phyloP scores from a whole-genome alignment of 2,329 filamentous ascomycete genomes.

The Hypoxylon sp. region DNA sequence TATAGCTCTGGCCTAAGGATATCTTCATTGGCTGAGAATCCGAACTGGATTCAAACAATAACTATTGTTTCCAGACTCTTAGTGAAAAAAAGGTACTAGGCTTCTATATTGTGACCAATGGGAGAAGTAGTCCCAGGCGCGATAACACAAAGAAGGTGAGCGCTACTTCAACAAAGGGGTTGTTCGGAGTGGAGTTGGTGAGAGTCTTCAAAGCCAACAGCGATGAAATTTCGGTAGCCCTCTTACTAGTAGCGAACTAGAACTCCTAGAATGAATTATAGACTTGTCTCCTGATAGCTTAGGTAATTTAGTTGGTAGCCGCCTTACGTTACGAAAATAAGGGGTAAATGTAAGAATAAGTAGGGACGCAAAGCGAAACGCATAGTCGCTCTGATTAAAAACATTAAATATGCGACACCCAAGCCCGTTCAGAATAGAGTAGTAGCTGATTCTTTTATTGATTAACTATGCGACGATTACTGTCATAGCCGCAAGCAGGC shows the following conservation, averaged over 20 bases:
- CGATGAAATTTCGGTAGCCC: not conserved
- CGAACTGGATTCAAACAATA: conserved; percentile 4
- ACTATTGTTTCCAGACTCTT: conserved; percentile 5
- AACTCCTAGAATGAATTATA: not conserved
- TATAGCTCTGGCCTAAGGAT: not conserved
- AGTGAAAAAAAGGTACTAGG: not conserved
- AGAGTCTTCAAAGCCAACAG: not conserved
- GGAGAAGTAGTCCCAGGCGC: not conserved
- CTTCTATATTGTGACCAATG: not conserved
- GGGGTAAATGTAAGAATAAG: not conserved
- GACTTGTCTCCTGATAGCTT: not conserved
- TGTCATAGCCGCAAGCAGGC: not conserved
- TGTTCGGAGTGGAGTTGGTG: not conserved
- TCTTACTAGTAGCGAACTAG: not conserved
- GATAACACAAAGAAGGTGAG: conserved; percentile 9
- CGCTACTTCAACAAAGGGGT: not conserved
- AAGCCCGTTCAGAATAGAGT: not conserved
- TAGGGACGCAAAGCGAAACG: not conserved
- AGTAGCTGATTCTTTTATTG: conserved; percentile 15
- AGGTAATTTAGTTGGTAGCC: not conserved
- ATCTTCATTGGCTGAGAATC: not conserved
- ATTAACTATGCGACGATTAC: conserved; percentile 8
- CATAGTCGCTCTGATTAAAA: not conserved
- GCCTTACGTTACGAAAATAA: not conserved
- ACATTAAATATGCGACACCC: not conserved